These are phyloP conservation scores for Falciphora oryzae DNA, from an alignment of 2,329 filamentous ascomycete species.

Conservation along the genomic window DNA sequence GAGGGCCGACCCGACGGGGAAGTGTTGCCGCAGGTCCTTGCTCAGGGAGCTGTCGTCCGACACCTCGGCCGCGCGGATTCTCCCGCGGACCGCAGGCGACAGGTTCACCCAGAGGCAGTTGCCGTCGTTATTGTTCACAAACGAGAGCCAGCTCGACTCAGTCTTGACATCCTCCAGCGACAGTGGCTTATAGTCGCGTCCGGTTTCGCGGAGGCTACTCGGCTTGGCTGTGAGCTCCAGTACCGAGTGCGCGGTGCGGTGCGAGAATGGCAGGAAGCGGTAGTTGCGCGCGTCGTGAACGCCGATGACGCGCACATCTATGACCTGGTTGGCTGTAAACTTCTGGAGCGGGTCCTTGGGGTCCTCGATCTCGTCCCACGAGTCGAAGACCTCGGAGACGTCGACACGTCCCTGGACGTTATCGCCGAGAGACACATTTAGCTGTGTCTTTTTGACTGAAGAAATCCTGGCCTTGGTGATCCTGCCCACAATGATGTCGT, in stretches of 20 bases:
- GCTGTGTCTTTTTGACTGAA: slow-evolving; percentile 84
- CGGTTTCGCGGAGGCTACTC: slow-evolving; percentile 49
- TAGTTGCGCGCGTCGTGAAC: slow-evolving; percentile 87
- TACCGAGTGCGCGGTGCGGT: slow-evolving; percentile 74
- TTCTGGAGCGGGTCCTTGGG: slow-evolving; percentile 71
- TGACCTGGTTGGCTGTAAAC: slow-evolving; percentile 64
- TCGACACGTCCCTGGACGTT: slow-evolving; percentile 91
- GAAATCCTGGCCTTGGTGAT: slow-evolving; percentile 70
- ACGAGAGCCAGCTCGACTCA: slow-evolving; percentile 70
- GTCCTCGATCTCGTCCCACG: slow-evolving; percentile 80
- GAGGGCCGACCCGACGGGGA: slow-evolving; percentile 84
- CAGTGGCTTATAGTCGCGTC: slow-evolving; percentile 40
- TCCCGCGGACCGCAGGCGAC: slow-evolving; percentile 79
- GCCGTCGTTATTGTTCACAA: slow-evolving; percentile 81
- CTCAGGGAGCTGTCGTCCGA: slow-evolving; percentile 80
- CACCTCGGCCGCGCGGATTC: slow-evolving; percentile 75
- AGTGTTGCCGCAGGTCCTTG: slow-evolving; percentile 69
- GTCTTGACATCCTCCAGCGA: slow-evolving; percentile 66
- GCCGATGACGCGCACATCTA: slow-evolving; percentile 74
- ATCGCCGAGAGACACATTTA: slow-evolving; percentile 85
- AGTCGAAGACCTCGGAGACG: slow-evolving; percentile 83
- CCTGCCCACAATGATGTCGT: slow-evolving; percentile 69
- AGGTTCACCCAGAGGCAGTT: slow-evolving; percentile 87
- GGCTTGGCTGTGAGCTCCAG: slow-evolving; percentile 83
- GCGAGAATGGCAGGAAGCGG: slow-evolving; percentile 84